Conservation (phyloP, 148 eudicot species). For the Rhododendron henanense region DNA sequence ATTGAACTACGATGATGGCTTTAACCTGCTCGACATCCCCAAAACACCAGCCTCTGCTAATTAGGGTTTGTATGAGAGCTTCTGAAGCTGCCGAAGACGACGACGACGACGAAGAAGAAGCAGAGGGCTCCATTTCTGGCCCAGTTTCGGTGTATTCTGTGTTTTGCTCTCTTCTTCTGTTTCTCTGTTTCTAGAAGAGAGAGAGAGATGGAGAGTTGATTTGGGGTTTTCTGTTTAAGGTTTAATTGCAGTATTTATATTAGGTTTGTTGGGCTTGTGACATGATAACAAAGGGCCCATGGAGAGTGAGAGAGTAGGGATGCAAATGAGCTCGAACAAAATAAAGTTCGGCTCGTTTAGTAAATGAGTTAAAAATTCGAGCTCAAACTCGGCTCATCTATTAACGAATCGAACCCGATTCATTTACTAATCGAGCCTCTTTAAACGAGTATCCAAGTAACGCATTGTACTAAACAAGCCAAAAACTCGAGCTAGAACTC, state of each 20-base stretch:
- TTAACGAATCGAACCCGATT: too few species aligned
- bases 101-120: background rate
- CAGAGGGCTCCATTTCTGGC: slow-evolving; percentile 14
- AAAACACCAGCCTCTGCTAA: slow-evolving; percentile 65
- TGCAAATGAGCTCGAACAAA: too few species aligned
- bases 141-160: background rate
- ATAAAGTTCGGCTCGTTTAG: too few species aligned
- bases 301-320: background rate
- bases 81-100: slow-evolving; percentile 24
- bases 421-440: too few species aligned
- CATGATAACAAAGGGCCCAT: background rate
- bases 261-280: background rate
- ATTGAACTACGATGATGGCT: slow-evolving; percentile 38
- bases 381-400: too few species aligned
- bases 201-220: background rate
- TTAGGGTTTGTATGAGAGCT: slow-evolving; percentile 35
- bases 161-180: background rate
- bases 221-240: background rate
- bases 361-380: too few species aligned
- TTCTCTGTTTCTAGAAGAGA: background rate
- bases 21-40: slow-evolving; percentile 39
- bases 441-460: too few species aligned
- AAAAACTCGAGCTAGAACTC: too few species aligned
- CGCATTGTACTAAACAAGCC: too few species aligned
- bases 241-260: too few species aligned